Evolutionary conservation across 2,329 filamentous ascomycete genomes (phyloP), one percentile per base, ranked within the genome.

Genomic region (Trichoderma hamatum): DNA sequence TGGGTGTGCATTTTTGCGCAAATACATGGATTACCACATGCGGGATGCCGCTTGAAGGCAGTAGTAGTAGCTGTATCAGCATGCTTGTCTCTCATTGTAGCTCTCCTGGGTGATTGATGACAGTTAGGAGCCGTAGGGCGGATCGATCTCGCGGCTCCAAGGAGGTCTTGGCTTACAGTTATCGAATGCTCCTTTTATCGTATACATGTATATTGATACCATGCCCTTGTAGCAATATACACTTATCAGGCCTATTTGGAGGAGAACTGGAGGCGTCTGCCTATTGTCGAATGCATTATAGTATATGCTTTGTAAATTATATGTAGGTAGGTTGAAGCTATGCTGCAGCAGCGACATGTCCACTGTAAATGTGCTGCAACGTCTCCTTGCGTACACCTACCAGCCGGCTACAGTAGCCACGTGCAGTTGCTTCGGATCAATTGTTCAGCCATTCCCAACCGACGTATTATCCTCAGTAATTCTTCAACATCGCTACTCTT

Each of bases 361-460:
- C 46, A 2, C 46, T 21, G 46, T 49, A 49, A 49, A 24, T 21
- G 46, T 21, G 46, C 46, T 49, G n/a, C 13, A 49, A 13, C n/a
- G n/a, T 13, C 46, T 13, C n/a, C 9, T 24, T n/a, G n/a, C n/a
- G n/a, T 13, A 49, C n/a, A 7, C 43, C 9, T 49, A 46, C 60
- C 32, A n/a, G n/a, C 59, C 39, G 46, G 21, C 3, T 4, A 34
- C 7, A 52, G 3, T 19, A 63, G 30, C 61, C 61, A 65, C 52
- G 62, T 65, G 51, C 62, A 13, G 51, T 21, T 34, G 51, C 62
- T 21, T 56, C 62, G 51, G 62, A 65, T 56, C 39, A 65, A 56
- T 1, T 49, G 5, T 21, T 49, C 39, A 14, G 28, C 43, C 58
- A n/a, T 61, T 21, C 36, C 36, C 34, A 5, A 13, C 24, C 21